Percentiles rank a stretch among this genome's conserved stretches.
Conservation (phyloP, 306 rosid genomes). For the Alnus glutinosa region DNA sequence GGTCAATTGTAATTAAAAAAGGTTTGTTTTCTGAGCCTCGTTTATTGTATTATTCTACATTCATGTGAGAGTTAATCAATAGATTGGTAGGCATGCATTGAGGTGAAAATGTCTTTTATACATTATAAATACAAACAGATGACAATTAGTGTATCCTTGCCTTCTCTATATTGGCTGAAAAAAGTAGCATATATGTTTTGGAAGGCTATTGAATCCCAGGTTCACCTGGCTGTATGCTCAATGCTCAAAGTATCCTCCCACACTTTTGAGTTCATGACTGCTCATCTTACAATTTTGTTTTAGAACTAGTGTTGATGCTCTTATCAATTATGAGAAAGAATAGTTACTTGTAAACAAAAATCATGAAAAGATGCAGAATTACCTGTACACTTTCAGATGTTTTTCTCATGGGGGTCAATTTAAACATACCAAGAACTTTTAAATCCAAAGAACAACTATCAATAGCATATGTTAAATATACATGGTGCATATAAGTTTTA, state of each 20-base stretch:
- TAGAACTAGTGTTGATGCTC: neutral
- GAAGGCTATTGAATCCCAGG: neutral
- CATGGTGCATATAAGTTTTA: too few species aligned
- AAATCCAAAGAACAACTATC: neutral
- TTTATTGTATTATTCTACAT: conserved; percentile 36
- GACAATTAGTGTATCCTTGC: conserved; percentile 3
- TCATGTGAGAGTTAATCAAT: conserved; percentile 36
- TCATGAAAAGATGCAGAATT: neutral
- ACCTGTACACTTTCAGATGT: neutral
- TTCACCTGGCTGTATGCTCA: neutral
- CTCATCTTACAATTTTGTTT: neutral
- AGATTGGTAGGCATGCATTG: conserved; percentile 42
- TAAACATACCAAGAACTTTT: neutral
- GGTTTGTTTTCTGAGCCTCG: conserved; percentile 49
- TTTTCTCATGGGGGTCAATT: neutral
- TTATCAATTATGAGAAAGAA: neutral
- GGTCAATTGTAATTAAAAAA: conserved; percentile 68
- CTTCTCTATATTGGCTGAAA: neutral
- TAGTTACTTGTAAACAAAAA: too few species aligned
- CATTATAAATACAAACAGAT: conserved; percentile 2
- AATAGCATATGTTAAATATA: too few species aligned
- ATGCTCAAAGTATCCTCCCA: too few species aligned
- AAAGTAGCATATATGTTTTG: neutral
- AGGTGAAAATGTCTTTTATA: conserved; percentile 31
- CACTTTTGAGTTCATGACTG: neutral